Base-by-base conservation (phyloP, 2,329 filamentous ascomycete species). In the Trichophyton simii region DNA sequence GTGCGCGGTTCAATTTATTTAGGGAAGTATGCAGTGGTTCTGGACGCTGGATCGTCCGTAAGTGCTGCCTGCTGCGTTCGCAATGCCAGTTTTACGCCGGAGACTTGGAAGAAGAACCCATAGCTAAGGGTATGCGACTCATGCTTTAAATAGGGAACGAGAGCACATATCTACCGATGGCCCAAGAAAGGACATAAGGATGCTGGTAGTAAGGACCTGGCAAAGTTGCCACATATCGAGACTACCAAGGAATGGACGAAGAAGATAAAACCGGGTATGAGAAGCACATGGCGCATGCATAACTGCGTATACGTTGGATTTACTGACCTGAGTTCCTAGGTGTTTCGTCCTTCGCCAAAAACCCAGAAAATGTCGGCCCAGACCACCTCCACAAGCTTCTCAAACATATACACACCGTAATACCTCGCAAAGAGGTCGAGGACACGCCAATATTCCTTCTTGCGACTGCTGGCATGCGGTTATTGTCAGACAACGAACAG, bases 81-180 rank as follows among this genome's bases (percentile, higher is more conserved):
- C 18, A 46, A 20, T 4, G 18, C n/a, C 15, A 8, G n/a, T 41
- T 28, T 36, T 44, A 34, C 38, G n/a, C 8, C 44, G 34, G 11
- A 18, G 8, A 42, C 34, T 42, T 38, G 9, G 61, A 60, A 62
- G 64, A 60, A 55, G 15, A 58, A 50, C 61, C 6, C 34, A 63
- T 63, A 46, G 25, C 8, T n/a, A 55, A 42, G 63, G 66, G 71
- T 46, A 60, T 25, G 52, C 28, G 46, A 34, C 57, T 71, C 67
- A 34, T 60, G 18, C 34, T 31, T 11, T 62, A 60, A 60, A 38
- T 63, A 82, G 74, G 92, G 94, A 72, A 97, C 92, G 69, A 88
- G 94, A 72, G 82, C 96, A 65, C 90, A 99, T 74, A 84, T 99
- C 62, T 99, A 99, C 77, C 84, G 86, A 75, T 99, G 94, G 94